A percentile compares a stretch with the other conserved stretches of the same genome.
Conservation (phyloP, 768 basidiomycete genomes). For the Agaricus bisporus region DNA sequence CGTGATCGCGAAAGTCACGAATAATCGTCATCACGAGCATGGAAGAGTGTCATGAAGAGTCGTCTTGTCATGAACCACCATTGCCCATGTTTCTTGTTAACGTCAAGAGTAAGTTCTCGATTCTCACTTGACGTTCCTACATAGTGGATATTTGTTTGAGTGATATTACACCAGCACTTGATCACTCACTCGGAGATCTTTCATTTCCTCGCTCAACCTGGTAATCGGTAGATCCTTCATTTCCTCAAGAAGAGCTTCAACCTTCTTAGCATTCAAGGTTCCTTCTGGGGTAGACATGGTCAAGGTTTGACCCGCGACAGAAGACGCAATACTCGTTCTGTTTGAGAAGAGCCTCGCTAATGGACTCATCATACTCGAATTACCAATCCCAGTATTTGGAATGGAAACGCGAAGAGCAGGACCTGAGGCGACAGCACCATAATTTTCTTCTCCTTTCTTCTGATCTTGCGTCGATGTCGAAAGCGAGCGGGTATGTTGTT, state of each 20-base stretch:
- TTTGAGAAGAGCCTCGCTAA: constrained; percentile 10
- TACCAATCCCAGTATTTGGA: constrained; percentile 5
- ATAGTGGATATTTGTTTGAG: neutral
- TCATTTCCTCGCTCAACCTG: constrained; percentile 72
- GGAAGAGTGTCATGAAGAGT: neutral
- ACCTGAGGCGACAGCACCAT: neutral
- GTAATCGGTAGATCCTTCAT: constrained; percentile 59
- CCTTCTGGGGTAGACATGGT: constrained; percentile 9
- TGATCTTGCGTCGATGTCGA: neutral
- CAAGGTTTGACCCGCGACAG: constrained; percentile 17
- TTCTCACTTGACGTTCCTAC: constrained; percentile 71
- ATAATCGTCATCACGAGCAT: neutral
- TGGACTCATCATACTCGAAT: constrained; percentile 12
- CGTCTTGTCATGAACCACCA: constrained; percentile 20
- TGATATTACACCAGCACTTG: neutral
- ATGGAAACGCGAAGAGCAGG: neutral
- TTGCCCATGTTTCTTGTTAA: constrained; percentile 64
- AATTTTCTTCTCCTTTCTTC: neutral
- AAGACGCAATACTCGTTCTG: constrained; percentile 9
- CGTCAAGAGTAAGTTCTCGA: constrained; percentile 64
- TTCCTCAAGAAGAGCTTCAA: constrained; percentile 62
- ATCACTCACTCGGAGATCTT: constrained; percentile 63
- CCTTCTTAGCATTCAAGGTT: constrained; percentile 41
- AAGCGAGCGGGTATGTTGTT: neutral
- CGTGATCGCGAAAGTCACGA: neutral